Conservation (phyloP, 2,329 filamentous ascomycete species). For the Harringtonia lauricola region DNA sequence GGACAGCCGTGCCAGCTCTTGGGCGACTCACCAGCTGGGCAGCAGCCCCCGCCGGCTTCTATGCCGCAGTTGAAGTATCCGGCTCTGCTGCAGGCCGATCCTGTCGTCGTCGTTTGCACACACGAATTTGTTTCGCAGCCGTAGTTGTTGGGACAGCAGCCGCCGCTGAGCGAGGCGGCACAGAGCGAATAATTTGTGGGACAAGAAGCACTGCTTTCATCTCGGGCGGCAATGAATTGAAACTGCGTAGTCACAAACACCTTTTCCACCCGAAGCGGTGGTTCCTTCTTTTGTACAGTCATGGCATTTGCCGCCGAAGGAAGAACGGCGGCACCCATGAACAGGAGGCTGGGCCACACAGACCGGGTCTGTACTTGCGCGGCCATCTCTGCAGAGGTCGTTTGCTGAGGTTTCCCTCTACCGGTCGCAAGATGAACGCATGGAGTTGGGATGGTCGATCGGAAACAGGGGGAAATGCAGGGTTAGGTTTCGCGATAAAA, state of each 20-base stretch:
- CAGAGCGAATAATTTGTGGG: conserved; percentile 19
- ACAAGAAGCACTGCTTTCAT: conserved; percentile 7
- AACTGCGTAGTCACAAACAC: conserved; percentile 11
- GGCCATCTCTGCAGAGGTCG: background rate
- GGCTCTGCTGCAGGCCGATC: conserved; percentile 21
- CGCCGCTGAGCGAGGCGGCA: conserved; percentile 27
- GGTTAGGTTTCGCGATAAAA: too few species aligned
- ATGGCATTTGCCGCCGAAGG: background rate
- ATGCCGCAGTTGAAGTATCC: conserved; percentile 30
- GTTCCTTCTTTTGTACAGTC: conserved; percentile 1
- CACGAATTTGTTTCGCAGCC: conserved; percentile 36
- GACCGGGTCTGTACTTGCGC: background rate
- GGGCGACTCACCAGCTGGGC: conserved; percentile 11
- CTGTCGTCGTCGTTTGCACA: conserved; percentile 29
- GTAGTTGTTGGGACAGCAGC: conserved; percentile 37
- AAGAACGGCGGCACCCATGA: background rate
- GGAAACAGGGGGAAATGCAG: too few species aligned
- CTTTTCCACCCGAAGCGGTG: conserved; percentile 10
- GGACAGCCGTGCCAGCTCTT: background rate
- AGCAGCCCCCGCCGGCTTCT: conserved; percentile 24
- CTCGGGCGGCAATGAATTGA: conserved; percentile 5
- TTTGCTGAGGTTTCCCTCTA: too few species aligned
- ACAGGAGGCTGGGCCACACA: background rate
- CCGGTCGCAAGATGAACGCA: too few species aligned
- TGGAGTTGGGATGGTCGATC: too few species aligned